Conservation (phyloP, 805 yeast species). For the Candida tallmaniae region DNA sequence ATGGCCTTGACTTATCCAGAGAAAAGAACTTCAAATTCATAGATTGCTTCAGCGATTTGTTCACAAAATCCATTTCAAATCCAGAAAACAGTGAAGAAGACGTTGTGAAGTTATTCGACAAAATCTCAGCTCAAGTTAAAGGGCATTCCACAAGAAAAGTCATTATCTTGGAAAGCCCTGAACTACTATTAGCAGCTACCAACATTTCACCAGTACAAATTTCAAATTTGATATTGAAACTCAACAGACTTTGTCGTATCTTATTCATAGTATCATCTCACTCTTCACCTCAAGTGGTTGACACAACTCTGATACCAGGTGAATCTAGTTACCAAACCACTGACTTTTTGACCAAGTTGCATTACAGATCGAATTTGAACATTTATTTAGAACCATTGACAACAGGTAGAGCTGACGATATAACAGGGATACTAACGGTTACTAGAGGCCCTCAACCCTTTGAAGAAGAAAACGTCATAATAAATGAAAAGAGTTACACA, state of each 20-base stretch:
- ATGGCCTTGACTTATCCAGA: slow-evolving; percentile 30
- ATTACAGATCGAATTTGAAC: slow-evolving; percentile 48
- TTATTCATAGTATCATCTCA: slow-evolving; percentile 34
- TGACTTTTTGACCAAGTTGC: slow-evolving; percentile 43
- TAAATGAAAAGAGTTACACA: slow-evolving; percentile 57
- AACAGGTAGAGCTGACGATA: slow-evolving; percentile 80
- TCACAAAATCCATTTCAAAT: slow-evolving; percentile 25
- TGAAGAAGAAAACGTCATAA: slow-evolving; percentile 19
- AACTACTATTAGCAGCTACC: slow-evolving; percentile 43
- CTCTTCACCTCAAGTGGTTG: slow-evolving; percentile 32
- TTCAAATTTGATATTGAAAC: slow-evolving; percentile 24
- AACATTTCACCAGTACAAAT: slow-evolving; percentile 30
- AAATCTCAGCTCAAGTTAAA: slow-evolving; percentile 11
- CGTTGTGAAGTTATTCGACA: slow-evolving; percentile 15
- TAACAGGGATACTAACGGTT: slow-evolving; percentile 67
- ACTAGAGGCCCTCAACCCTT: slow-evolving; percentile 49
- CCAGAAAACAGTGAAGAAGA: slow-evolving; percentile 16
- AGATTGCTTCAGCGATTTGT: slow-evolving; percentile 47
- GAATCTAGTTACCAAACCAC: slow-evolving; percentile 39
- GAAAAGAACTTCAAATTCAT: slow-evolving; percentile 29
- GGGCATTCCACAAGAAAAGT: slow-evolving; percentile 11
- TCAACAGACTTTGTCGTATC: slow-evolving; percentile 30
- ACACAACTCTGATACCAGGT: slow-evolving; percentile 13
- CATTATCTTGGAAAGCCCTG: slow-evolving; percentile 45
- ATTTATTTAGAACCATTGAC: slow-evolving; percentile 61